These are phyloP conservation scores for Boletus vermiculosoides DNA, from an alignment of 768 basidiomycete genomes.

Conservation along the genomic window DNA sequence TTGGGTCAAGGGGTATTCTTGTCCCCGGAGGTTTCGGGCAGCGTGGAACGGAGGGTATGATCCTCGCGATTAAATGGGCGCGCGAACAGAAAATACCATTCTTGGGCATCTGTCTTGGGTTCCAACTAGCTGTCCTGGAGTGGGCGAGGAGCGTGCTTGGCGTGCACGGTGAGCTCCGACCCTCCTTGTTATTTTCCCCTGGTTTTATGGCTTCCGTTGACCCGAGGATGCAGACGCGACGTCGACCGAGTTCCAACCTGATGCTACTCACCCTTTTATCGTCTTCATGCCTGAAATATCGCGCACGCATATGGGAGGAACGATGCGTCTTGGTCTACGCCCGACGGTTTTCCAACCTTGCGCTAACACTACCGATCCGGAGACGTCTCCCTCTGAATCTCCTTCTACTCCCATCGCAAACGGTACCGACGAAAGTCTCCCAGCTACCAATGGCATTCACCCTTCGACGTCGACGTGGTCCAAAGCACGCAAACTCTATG, in stretches of 20 bases:
- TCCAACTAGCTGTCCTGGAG: slow-evolving; percentile 95
- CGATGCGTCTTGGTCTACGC: slow-evolving; percentile 99
- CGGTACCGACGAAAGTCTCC: not conserved
- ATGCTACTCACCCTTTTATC: slow-evolving; percentile 68
- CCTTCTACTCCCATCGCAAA: slow-evolving; percentile 5
- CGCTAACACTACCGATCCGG: slow-evolving; percentile 15
- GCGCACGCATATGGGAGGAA: slow-evolving; percentile 96
- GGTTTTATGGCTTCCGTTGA: slow-evolving; percentile 7
- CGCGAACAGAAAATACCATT: slow-evolving; percentile 94
- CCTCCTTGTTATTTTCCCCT: not conserved
- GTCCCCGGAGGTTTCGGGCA: slow-evolving; percentile 95
- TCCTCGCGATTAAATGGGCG: slow-evolving; percentile 96
- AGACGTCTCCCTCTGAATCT: slow-evolving; percentile 12
- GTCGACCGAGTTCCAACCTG: slow-evolving; percentile 75
- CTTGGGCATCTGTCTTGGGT: slow-evolving; percentile 95
- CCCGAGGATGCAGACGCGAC: slow-evolving; percentile 61
- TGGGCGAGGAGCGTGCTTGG: slow-evolving; percentile 86
- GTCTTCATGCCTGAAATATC: slow-evolving; percentile 99
- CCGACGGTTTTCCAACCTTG: slow-evolving; percentile 83
- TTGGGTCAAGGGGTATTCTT: slow-evolving; percentile 74
- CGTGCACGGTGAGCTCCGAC: slow-evolving; percentile 50
- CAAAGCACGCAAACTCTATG: slow-evolving; percentile 77
- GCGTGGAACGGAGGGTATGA: slow-evolving; percentile 96
- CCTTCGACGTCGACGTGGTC: slow-evolving; percentile 63
- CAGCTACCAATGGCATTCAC: slow-evolving; percentile 8